Evolutionary conservation across 2,329 filamentous ascomycete species (phyloP), one percentile per base, ranked within the genome.

Genomic region (Calonectria montana): DNA sequence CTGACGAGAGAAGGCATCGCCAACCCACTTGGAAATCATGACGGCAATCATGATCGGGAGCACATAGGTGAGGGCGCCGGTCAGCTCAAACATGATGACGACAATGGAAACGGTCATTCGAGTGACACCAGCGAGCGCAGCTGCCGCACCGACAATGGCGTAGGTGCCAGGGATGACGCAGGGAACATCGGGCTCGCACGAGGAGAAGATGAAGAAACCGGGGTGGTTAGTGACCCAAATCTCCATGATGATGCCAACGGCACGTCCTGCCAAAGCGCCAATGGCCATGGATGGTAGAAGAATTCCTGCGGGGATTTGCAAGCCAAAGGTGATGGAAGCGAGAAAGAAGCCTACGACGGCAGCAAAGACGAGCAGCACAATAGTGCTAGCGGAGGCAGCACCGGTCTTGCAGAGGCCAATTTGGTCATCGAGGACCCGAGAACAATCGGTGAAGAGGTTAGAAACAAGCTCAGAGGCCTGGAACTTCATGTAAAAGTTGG

Each of bases 31-130:
- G 74, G 94, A 94, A 53, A 98, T 89, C 96, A 99, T 97, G 80
- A 99, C 97, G 50, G 96, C 95, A 75, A 99, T 94, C 97, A 99
- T 99, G 83, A 98, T 99, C 67, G 97, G 97, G 9, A 99, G 91
- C 61, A 99, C 96, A 81, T 98, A 98, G 1, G 95, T 97, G 31
- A 99, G 89, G 1, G 97, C 97, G 65, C 97, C 97, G 0, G 97
- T 99, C 68, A 99, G 92, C 86, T 99, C 97, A 80, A 99, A 99
- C 94, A 98, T 98, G 85, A 99, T 99, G 79, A 98, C 97, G 5
- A 99, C 96, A 76, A 99, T 98, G 15, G 96, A 98, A 13, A 98
- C 95, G 0, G 97, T 99, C 92, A 99, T 97, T 76, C 96, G 91
- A 21, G 96, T 98, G 41, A 97, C 95, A 59, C 97, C 97, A 7